Conservation (phyloP, 768 basidiomycete genomes). For the Rhizopogon roseolus region DNA sequence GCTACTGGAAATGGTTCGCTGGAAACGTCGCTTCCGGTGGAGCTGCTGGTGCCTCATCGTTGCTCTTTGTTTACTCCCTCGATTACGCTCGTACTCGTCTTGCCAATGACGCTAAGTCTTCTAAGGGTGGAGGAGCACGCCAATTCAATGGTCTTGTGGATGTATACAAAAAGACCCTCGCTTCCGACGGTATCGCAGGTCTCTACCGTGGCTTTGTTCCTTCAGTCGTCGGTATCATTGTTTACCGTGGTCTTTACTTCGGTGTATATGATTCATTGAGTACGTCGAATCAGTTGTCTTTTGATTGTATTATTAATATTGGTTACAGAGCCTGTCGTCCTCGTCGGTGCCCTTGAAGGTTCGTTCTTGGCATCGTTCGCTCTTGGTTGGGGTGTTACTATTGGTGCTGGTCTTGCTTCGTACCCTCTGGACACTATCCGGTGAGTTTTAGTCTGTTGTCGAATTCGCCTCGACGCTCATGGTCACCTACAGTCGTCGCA, state of each 20-base stretch:
- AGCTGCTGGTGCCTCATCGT: constrained; percentile 97
- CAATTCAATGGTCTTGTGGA: constrained; percentile 99
- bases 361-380: constrained; percentile 96
- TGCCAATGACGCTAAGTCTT: constrained; percentile 95
- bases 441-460: constrained; percentile 25
- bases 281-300: constrained; percentile 34
- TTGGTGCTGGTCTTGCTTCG: constrained; percentile 98
- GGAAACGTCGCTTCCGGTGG: constrained; percentile 98
- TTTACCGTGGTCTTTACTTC: constrained; percentile 99
- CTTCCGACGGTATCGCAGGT: constrained; percentile 95
- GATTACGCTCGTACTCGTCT: constrained; percentile 99
- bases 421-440: constrained; percentile 92
- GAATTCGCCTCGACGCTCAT: constrained; percentile 12
- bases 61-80: constrained; percentile 99
- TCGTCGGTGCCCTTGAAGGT: constrained; percentile 91
- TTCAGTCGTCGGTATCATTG: constrained; percentile 98
- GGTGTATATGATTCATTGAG: constrained; percentile 95
- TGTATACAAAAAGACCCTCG: constrained; percentile 96
- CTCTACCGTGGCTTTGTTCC: constrained; percentile 99
- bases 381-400: constrained; percentile 99
- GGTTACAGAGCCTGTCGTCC: constrained; percentile 85
- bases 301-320: constrained; percentile 20
- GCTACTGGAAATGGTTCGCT: constrained; percentile 98
- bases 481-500: constrained; percentile 79
- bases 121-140: constrained; percentile 87